phyloP scores from a whole-genome alignment of 805 yeast genomes.

The Starmerella khaoyaiensis region DNA sequence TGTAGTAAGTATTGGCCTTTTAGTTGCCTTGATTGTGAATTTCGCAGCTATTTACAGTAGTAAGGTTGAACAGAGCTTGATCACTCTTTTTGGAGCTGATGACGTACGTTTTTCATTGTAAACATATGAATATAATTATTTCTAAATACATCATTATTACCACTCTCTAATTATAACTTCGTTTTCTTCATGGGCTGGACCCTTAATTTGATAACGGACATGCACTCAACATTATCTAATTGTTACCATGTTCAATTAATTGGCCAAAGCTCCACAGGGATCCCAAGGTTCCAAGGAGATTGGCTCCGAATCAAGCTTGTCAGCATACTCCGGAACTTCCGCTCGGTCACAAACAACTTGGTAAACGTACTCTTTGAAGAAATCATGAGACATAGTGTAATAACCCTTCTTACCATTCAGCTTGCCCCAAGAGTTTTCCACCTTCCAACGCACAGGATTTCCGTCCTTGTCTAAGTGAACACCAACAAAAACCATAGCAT shows the following conservation, averaged over 20 bases:
- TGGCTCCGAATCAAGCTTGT: constrained; percentile 36
- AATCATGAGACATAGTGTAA: constrained; percentile 58
- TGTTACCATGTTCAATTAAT: too few relatives aligned
- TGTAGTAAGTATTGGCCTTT: constrained; percentile 55
- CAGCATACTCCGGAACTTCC: constrained; percentile 35
- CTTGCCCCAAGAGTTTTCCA: constrained; percentile 69
- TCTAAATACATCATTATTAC: too few relatives aligned
- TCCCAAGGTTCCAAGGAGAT: constrained; percentile 62
- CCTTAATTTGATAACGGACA: too few relatives aligned
- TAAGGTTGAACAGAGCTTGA: too few relatives aligned
- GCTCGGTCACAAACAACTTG: constrained; percentile 51
- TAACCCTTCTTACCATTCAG: constrained; percentile 55
- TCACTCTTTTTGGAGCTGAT: too few relatives aligned
- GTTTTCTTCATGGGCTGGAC: too few relatives aligned
- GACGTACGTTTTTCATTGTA: too few relatives aligned
- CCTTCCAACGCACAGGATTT: constrained; percentile 54
- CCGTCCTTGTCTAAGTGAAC: constrained; percentile 57
- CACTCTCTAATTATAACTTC: too few relatives aligned
- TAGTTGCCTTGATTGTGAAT: constrained; percentile 54
- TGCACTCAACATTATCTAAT: too few relatives aligned
- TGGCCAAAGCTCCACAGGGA: constrained; percentile 66
- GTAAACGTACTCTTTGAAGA: constrained; percentile 61
- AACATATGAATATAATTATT: too few relatives aligned
- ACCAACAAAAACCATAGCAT: constrained; percentile 77
- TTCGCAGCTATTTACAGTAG: constrained; percentile 48